Percentiles rank a stretch among this genome's conserved stretches.
Evolutionary conservation across 345 rosid species (phyloP).

Genomic region (Bruguiera parviflora): DNA sequence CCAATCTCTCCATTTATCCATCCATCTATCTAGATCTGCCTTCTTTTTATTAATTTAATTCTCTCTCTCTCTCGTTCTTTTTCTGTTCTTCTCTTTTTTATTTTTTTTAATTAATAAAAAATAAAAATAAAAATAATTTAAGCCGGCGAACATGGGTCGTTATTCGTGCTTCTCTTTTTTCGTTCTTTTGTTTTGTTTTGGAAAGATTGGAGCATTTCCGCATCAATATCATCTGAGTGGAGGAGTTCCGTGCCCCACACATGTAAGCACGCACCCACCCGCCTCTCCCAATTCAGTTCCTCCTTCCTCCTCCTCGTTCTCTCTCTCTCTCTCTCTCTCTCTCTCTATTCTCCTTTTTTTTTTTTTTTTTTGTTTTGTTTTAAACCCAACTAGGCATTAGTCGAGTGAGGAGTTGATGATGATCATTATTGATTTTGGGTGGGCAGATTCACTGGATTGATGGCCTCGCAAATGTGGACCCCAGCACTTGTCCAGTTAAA

Average conservation of each 20-base stretch:
- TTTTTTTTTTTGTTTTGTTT: background rate
- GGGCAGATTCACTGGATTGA: slow-evolving; percentile 29
- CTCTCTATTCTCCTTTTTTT: background rate
- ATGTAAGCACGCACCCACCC: slow-evolving; percentile 32
- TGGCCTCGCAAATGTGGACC: background rate
- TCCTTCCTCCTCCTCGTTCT: background rate
- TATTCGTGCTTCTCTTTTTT: background rate
- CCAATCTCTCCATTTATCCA: no score
- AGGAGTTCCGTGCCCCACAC: slow-evolving; percentile 54
- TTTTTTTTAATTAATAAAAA: no score
- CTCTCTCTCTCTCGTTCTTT: no score
- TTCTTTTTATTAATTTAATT: no score
- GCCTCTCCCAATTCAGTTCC: background rate
- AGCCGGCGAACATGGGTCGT: background rate
- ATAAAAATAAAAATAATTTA: no score
- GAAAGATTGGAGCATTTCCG: slow-evolving; percentile 57
- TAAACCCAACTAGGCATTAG: background rate
- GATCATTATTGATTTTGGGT: background rate
- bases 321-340: background rate
- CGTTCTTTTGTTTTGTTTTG: background rate
- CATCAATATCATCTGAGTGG: slow-evolving; percentile 55
- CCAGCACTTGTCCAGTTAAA: background rate
- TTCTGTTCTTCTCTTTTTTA: no score
- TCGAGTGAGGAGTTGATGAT: background rate
- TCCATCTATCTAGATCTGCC: no score